A percentile compares a stretch with the other conserved stretches of the same genome.
These are phyloP conservation scores for Calonectria montana DNA, from an alignment of 2,329 filamentous ascomycete genomes.

Conservation along the genomic window DNA sequence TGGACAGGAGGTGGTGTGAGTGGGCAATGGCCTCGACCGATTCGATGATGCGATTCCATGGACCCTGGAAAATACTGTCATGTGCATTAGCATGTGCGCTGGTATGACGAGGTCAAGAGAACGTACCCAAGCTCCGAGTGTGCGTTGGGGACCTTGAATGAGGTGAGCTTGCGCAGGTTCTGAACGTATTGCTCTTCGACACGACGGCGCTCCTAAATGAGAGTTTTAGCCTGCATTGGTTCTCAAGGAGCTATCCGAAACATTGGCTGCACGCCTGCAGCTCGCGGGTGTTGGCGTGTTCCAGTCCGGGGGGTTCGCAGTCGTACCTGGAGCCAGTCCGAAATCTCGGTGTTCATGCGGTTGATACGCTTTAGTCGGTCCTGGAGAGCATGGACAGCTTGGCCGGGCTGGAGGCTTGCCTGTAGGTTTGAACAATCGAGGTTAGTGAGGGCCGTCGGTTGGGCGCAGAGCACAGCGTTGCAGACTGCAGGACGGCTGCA, in stretches of 20 bases:
- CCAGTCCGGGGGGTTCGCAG: constrained; percentile 5
- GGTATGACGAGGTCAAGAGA: background rate
- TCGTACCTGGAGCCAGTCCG: constrained; percentile 94
- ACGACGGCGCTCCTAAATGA: constrained; percentile 83
- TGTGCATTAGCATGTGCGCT: constrained; percentile 22
- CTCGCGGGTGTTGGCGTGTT: background rate
- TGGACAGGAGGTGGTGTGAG: constrained; percentile 83
- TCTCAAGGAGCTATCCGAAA: background rate
- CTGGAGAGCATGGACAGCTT: constrained; percentile 84
- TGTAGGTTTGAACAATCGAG: constrained; percentile 51
- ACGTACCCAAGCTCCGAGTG: constrained; percentile 88
- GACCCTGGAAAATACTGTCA: constrained; percentile 83
- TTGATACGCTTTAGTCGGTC: constrained; percentile 90
- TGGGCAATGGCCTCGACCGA: constrained; percentile 84
- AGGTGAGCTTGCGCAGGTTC: constrained; percentile 82
- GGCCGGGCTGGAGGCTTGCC: constrained; percentile 82
- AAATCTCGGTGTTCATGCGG: constrained; percentile 89
- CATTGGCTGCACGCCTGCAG: background rate
- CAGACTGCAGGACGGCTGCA: background rate
- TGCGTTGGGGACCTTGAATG: constrained; percentile 78
- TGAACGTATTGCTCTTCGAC: constrained; percentile 91
- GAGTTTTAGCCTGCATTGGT: constrained; percentile 25
- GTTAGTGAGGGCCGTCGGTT: constrained; percentile 29
- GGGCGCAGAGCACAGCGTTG: background rate
- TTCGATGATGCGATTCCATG: constrained; percentile 89